Conservation (phyloP, 805 yeast species). For the Komagataella phaffii region DNA sequence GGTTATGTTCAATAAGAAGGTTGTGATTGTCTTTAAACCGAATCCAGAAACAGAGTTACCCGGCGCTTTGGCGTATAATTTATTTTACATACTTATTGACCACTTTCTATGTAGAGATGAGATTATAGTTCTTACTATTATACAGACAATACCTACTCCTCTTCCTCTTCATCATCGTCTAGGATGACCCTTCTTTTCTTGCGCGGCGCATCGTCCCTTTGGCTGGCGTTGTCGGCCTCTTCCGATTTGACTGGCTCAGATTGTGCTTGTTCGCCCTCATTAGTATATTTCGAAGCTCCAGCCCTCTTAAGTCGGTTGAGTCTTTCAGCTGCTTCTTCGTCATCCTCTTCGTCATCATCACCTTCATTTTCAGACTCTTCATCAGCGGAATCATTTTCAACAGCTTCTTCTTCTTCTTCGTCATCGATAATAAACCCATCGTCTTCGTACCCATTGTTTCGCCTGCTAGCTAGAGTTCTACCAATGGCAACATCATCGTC, state of each 20-base stretch:
- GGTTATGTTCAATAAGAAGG: not conserved
- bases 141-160: conserved; percentile 11
- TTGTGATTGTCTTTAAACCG: not conserved
- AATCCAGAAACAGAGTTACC: not conserved
- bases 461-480: conserved; percentile 12
- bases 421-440: conserved; percentile 23
- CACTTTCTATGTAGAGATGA: no score
- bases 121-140: not conserved
- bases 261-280: conserved; percentile 12
- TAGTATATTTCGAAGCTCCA: conserved; percentile 30
- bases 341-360: conserved; percentile 33
- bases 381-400: conserved; percentile 19
- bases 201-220: conserved; percentile 16
- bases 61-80: not conserved
- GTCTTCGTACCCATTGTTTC: conserved; percentile 15
- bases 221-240: not conserved
- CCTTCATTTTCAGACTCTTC: conserved; percentile 29
- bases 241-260: conserved; percentile 5
- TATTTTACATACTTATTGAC: no score
- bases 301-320: conserved; percentile 23
- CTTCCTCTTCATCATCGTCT: conserved; percentile 41
- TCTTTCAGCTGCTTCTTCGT: conserved; percentile 30
- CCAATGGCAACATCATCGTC: conserved; percentile 22
- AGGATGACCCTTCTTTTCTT: conserved; percentile 35
- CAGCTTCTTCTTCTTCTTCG: conserved; percentile 17